Conservation (phyloP, 2,329 filamentous ascomycete genomes). For the Plenodomus lindquistii region DNA sequence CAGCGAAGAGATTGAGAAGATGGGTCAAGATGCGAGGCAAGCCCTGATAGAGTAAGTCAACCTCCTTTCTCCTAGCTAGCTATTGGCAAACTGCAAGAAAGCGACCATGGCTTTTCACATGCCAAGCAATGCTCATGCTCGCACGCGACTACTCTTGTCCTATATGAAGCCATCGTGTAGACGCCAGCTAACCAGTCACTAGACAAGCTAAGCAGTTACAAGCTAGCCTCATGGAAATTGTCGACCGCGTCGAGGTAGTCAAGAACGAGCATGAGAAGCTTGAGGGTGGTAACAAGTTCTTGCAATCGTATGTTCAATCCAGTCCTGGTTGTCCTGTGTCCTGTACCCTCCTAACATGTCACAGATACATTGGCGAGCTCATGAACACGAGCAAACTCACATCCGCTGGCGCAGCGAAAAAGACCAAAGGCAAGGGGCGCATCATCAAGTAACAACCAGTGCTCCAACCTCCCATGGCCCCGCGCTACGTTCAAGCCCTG, state of each 20-base stretch:
- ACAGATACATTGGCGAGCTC: conserved; percentile 92
- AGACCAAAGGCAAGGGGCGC: conserved; percentile 47
- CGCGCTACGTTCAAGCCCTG: conserved; percentile 12
- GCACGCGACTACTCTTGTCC: conserved; percentile 1
- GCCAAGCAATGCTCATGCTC: no score
- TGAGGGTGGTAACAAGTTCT: conserved; percentile 93
- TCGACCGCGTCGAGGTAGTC: conserved; percentile 92
- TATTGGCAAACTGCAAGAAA: neutral
- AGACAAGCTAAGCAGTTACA: conserved; percentile 90
- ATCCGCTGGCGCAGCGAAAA: conserved; percentile 56
- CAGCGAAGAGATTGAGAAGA: conserved; percentile 84
- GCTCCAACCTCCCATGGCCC: conserved; percentile 12
- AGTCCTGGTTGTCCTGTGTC: neutral
- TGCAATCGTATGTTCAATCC: conserved; percentile 69
- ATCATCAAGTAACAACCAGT: conserved; percentile 42
- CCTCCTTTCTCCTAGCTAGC: neutral
- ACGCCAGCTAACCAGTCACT: conserved; percentile 15
- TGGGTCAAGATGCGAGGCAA: conserved; percentile 78
- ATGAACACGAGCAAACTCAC: conserved; percentile 74
- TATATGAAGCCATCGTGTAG: neutral
- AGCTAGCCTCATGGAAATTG: conserved; percentile 83
- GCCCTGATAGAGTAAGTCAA: conserved; percentile 62
- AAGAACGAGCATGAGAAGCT: conserved; percentile 95
- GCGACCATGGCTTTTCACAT: neutral
- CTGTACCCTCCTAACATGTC: conserved; percentile 14